These are phyloP conservation scores for Fraxinus baroniana DNA, from an alignment of 305 asterid genomes.

Conservation along the genomic window DNA sequence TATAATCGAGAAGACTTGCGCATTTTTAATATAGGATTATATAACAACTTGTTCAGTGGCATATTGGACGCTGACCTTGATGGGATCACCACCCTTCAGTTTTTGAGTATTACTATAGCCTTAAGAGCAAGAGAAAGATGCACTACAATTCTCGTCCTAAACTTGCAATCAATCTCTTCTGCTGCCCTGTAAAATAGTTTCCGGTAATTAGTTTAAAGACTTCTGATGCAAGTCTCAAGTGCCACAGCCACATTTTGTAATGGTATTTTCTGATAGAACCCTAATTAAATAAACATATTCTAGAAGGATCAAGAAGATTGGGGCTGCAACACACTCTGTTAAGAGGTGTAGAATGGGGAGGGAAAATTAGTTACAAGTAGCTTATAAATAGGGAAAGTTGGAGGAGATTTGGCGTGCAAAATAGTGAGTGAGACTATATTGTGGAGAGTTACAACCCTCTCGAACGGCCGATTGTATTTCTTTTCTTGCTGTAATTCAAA, in stretches of 20 bases:
- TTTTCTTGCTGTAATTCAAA: not conserved
- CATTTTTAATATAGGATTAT: conserved; percentile 39
- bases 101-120: not conserved
- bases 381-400: not conserved
- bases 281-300: not conserved
- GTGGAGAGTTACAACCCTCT: not conserved
- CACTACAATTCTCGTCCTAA: not conserved
- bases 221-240: conserved; percentile 9
- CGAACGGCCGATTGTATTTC: not conserved
- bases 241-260: not conserved
- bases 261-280: not conserved
- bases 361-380: not conserved
- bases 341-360: not conserved
- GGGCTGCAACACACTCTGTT: not conserved
- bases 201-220: not conserved
- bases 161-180: not conserved
- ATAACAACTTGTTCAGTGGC: conserved; percentile 45
- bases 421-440: not conserved
- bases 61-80: conserved; percentile 56
- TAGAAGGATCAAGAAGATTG: not conserved
- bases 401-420: not conserved
- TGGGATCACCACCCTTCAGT: not conserved
- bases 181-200: not conserved
- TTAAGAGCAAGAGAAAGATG: not conserved
- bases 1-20: conserved; percentile 1